Conservation (phyloP, 495 filamentous ascomycete species). For the Penicillium tannophilum region DNA sequence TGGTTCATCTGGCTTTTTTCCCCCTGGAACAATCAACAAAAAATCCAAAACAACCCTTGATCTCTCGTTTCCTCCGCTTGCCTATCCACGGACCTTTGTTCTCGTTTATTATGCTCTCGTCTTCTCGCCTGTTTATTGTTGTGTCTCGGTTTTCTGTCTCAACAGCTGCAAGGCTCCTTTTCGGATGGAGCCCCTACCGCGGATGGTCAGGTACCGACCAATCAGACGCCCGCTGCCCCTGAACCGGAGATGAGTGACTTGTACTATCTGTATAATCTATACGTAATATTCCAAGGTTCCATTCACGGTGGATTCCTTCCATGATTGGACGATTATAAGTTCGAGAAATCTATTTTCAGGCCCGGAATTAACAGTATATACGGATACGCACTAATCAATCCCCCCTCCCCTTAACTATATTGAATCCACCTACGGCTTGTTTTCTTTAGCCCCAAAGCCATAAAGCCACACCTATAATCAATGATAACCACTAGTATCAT, state of each 20-base stretch:
- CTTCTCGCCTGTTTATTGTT: neutral
- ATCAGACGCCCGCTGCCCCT: conserved; percentile 26
- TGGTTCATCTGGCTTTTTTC: neutral
- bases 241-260: conserved; percentile 24
- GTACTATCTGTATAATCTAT: neutral
- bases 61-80: neutral
- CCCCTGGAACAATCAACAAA: neutral
- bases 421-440: neutral
- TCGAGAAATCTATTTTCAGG: neutral
- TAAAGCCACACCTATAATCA: neutral
- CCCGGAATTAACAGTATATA: neutral
- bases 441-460: neutral
- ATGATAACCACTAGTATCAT: no score
- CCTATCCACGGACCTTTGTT: neutral
- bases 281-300: neutral
- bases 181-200: conserved; percentile 2
- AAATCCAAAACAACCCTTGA: neutral
- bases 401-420: neutral
- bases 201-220: conserved; percentile 41
- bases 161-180: neutral
- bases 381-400: neutral
- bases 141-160: neutral
- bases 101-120: neutral
- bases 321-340: neutral
- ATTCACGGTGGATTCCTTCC: neutral